Evolutionary conservation across 371 early-diverging fungal genomes (phyloP).

Genomic region (Mortierella sp.): DNA sequence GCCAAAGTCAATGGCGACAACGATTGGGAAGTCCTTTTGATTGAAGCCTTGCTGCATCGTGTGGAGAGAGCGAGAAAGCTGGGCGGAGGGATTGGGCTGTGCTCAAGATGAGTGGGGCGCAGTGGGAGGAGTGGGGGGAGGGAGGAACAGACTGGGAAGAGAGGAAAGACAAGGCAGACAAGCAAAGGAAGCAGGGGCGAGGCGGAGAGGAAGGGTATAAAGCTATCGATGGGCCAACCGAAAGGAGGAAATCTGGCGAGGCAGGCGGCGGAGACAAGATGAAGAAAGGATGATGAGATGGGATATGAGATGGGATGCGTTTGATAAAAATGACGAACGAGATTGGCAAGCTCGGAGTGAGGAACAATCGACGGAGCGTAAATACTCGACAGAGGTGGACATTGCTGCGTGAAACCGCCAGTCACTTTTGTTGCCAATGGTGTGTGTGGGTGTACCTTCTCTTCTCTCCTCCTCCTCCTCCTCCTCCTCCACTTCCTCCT

Average conservation of each 20-base stretch:
- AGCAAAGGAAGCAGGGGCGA: not conserved
- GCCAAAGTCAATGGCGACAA: conserved; percentile 64
- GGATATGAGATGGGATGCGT: not conserved
- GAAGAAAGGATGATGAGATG: not conserved
- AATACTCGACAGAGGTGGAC: not conserved
- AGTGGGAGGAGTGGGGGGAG: no score
- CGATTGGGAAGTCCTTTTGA: conserved; percentile 52
- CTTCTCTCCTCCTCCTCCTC: not conserved
- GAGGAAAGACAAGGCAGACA: no score
- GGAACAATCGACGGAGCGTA: not conserved
- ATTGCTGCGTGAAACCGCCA: not conserved
- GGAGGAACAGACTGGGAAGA: no score
- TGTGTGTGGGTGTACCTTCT: not conserved
- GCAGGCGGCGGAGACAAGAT: no score
- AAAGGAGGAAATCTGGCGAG: not conserved
- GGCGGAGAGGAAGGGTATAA: not conserved
- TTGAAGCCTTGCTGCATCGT: conserved; percentile 40
- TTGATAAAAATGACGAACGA: not conserved
- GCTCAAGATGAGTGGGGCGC: no score
- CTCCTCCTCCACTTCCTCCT: not conserved
- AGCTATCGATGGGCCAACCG: not conserved
- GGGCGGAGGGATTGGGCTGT: no score
- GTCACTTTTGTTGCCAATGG: not conserved
- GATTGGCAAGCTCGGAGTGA: not conserved
- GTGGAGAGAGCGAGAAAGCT: not conserved